Conservation (phyloP, 257 asterid species). For the Penstemon davidsonii region DNA sequence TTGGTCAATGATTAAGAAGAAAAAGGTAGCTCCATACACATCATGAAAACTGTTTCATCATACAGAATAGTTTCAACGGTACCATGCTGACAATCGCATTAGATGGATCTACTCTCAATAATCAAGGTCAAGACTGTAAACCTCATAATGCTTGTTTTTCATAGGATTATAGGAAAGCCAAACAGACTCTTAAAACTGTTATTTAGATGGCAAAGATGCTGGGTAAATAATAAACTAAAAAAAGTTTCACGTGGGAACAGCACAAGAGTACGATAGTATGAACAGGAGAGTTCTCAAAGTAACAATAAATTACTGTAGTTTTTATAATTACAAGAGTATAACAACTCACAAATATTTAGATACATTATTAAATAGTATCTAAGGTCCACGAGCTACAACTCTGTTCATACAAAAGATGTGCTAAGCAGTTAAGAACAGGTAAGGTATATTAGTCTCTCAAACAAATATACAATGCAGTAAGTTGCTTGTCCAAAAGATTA, state of each 20-base stretch:
- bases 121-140: too few relatives aligned
- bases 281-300: not conserved
- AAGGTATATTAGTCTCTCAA: slow-evolving; percentile 41
- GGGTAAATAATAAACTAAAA: not conserved
- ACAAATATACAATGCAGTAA: slow-evolving; percentile 54
- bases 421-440: slow-evolving; percentile 29
- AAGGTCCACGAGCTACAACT: slow-evolving; percentile 52
- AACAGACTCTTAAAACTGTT: slow-evolving; percentile 6
- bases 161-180: not conserved
- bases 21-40: slow-evolving; percentile 17
- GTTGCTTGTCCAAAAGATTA: slow-evolving; percentile 45
- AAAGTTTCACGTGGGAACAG: slow-evolving; percentile 11
- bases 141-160: slow-evolving; percentile 23
- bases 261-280: slow-evolving; percentile 14
- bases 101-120: slow-evolving; percentile 18
- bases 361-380: slow-evolving; percentile 47
- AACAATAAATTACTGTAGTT: not conserved
- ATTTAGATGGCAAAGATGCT: not conserved
- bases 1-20: not conserved
- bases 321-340: slow-evolving; percentile 11
- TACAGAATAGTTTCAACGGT: too few relatives aligned
- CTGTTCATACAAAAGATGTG: slow-evolving; percentile 41
- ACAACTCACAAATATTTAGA: slow-evolving; percentile 32
- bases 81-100: not conserved
- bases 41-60: too few relatives aligned